Conservation (phyloP, 306 rosid species). For the Medicago ruthenica region DNA sequence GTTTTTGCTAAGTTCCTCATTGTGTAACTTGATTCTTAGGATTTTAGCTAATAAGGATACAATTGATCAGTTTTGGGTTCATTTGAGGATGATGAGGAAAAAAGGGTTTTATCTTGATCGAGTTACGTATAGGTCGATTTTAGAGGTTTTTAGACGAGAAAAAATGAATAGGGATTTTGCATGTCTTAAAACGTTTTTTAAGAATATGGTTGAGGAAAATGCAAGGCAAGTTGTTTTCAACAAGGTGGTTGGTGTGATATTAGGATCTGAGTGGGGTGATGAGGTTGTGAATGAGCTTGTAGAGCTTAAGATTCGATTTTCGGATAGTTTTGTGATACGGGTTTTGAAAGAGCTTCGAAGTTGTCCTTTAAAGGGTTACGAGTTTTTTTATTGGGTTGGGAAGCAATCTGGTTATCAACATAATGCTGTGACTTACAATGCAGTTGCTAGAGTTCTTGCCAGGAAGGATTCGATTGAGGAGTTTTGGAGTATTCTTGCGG, state of each 20-base stretch:
- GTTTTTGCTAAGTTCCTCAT: conserved; percentile 64
- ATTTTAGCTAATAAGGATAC: conserved; percentile 56
- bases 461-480: conserved; percentile 59
- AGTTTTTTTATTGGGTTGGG: conserved; percentile 74
- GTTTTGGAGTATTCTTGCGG: conserved; percentile 77
- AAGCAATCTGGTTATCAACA: conserved; percentile 57
- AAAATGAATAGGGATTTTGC: conserved; percentile 61
- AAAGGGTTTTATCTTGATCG: conserved; percentile 70
- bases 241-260: conserved; percentile 62
- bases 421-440: conserved; percentile 72
- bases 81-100: conserved; percentile 63
- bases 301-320: conserved; percentile 49
- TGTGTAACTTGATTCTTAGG: conserved; percentile 70
- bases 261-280: conserved; percentile 63
- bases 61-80: conserved; percentile 72
- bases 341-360: conserved; percentile 68
- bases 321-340: conserved; percentile 65
- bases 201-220: conserved; percentile 64
- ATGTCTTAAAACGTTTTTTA: conserved; percentile 58
- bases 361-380: conserved; percentile 57
- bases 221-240: conserved; percentile 57
- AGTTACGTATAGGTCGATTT: conserved; percentile 57
- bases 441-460: conserved; percentile 67
- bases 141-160: conserved; percentile 44
- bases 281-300: conserved; percentile 57